Conservation (phyloP, 768 basidiomycete genomes). For the Tricholoma sp. region DNA sequence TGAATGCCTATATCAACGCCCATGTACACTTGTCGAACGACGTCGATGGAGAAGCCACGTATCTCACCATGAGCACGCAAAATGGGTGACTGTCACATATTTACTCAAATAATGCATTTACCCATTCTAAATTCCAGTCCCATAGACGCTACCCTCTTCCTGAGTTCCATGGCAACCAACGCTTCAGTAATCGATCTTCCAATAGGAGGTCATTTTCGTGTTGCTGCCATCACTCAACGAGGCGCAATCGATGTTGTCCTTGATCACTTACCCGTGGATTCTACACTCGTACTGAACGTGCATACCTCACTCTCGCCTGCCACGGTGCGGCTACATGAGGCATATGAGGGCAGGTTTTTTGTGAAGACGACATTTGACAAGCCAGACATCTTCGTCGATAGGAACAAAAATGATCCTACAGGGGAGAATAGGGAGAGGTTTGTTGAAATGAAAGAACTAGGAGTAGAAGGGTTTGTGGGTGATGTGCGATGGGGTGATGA, state of each 20-base stretch:
- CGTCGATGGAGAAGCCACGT: slow-evolving; percentile 15
- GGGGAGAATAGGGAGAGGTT: neutral
- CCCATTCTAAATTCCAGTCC: neutral
- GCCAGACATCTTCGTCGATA: neutral
- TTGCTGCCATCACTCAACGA: slow-evolving; percentile 6
- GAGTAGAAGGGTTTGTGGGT: neutral
- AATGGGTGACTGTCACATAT: slow-evolving; percentile 32
- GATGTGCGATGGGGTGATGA: slow-evolving; percentile 1
- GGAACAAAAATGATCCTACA: slow-evolving; percentile 9
- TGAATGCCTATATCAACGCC: slow-evolving; percentile 36
- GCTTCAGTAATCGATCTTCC: neutral
- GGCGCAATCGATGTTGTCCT: slow-evolving; percentile 9
- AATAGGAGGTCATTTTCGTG: slow-evolving; percentile 11
- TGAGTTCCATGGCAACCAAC: neutral
- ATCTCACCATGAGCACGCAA: slow-evolving; percentile 22
- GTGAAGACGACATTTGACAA: slow-evolving; percentile 5
- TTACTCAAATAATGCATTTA: neutral
- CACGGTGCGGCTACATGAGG: slow-evolving; percentile 10
- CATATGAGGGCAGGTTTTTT: slow-evolving; percentile 15
- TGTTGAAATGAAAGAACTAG: slow-evolving; percentile 8
- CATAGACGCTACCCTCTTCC: slow-evolving; percentile 3
- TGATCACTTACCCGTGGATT: slow-evolving; percentile 10
- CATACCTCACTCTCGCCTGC: slow-evolving; percentile 9
- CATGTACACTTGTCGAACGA: slow-evolving; percentile 33
- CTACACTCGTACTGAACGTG: slow-evolving; percentile 12